Percentiles rank a stretch among this genome's conserved stretches.
phyloP scores from a whole-genome alignment of 139 green algal species.

The Edaphochlamys debaryana region DNA sequence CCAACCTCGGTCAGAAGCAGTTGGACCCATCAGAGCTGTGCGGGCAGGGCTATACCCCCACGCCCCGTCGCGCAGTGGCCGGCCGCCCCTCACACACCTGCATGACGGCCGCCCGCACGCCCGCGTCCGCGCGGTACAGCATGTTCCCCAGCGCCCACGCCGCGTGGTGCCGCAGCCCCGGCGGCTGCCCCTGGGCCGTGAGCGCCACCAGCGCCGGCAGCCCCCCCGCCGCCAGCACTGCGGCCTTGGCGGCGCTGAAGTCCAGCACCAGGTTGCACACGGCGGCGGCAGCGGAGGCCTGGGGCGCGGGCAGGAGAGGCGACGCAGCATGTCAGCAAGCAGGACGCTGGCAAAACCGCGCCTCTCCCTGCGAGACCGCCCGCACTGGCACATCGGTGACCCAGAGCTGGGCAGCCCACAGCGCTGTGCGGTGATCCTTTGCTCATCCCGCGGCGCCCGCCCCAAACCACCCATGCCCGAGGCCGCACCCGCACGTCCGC shows the following conservation, averaged over 20 bases:
- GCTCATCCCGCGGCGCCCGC: background rate
- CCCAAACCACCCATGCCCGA: too few relatives aligned
- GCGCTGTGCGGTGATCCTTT: background rate
- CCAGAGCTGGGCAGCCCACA: too few relatives aligned
- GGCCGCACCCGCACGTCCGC: conserved; percentile 61
- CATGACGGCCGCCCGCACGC: conserved; percentile 54
- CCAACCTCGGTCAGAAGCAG: too few relatives aligned
- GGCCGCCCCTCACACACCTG: conserved; percentile 4
- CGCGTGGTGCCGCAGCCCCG: conserved; percentile 67
- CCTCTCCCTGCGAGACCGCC: too few relatives aligned
- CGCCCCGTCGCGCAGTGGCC: too few relatives aligned
- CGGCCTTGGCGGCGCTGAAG: conserved; percentile 73
- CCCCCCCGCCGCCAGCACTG: conserved; percentile 58
- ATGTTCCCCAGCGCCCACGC: conserved; percentile 85
- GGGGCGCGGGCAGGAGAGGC: background rate
- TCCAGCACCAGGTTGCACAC: conserved; percentile 90
- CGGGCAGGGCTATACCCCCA: too few relatives aligned
- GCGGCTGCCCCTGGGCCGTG: conserved; percentile 41
- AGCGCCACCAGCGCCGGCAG: conserved; percentile 59
- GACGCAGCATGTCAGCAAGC: background rate
- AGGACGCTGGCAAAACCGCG: too few relatives aligned
- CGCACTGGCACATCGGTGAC: too few relatives aligned
- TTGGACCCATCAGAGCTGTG: too few relatives aligned
- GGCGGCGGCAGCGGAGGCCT: conserved; percentile 68
- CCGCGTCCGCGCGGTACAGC: conserved; percentile 50